These are phyloP conservation scores for Penicillium sp. DNA, from an alignment of 2,329 filamentous ascomycete species.

Conservation along the genomic window DNA sequence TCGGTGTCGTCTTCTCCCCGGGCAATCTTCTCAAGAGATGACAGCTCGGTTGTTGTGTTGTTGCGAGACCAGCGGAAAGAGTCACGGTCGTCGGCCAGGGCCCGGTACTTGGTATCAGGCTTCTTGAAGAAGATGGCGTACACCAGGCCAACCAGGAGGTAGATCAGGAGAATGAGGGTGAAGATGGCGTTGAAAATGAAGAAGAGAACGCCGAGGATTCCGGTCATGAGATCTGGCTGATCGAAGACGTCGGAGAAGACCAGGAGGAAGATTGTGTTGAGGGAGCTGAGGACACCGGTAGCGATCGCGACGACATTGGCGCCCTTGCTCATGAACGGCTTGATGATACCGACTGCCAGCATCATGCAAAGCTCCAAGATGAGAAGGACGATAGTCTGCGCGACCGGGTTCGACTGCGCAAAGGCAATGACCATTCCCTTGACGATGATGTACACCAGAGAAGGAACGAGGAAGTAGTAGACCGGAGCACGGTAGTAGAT, in stretches of 20 bases:
- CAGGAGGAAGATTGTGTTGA: conserved; percentile 85
- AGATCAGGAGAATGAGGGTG: conserved; percentile 76
- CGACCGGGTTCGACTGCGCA: conserved; percentile 67
- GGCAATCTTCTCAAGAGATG: conserved; percentile 84
- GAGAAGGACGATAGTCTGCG: conserved; percentile 81
- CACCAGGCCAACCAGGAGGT: conserved; percentile 74
- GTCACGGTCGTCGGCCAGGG: conserved; percentile 90
- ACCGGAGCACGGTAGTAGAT: conserved; percentile 93
- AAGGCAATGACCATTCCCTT: conserved; percentile 89
- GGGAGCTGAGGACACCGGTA: conserved; percentile 83
- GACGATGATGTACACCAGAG: conserved; percentile 73
- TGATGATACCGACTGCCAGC: conserved; percentile 75
- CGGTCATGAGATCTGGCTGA: conserved; percentile 77
- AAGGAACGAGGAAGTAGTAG: conserved; percentile 88
- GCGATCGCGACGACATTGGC: conserved; percentile 95
- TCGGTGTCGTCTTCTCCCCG: conserved; percentile 66
- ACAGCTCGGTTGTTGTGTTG: conserved; percentile 79
- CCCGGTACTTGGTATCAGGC: conserved; percentile 89
- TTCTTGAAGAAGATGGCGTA: conserved; percentile 89
- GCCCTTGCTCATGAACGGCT: conserved; percentile 98
- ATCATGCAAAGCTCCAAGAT: conserved; percentile 79
- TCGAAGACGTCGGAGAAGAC: conserved; percentile 87
- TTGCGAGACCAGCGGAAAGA: conserved; percentile 91
- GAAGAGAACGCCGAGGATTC: conserved; percentile 84
- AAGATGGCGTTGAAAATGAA: conserved; percentile 86